Base-by-base conservation (phyloP, 1,139 yeast species). In the Maudiozyma humilis region DNA sequence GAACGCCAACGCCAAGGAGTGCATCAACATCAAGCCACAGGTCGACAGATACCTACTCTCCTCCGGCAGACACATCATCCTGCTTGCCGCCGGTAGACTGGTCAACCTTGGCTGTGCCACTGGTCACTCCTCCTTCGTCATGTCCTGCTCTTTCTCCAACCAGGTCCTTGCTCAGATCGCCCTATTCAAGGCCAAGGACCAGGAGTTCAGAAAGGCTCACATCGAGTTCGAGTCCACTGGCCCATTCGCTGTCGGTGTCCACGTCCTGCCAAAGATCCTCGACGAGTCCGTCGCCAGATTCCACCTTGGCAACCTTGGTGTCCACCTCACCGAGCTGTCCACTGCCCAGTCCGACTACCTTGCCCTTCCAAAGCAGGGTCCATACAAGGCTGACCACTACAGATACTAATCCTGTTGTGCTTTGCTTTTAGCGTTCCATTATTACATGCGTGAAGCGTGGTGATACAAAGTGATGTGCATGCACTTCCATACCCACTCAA, bases 81-180 rank as follows among this genome's bases (percentile, higher is more conserved):
- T 91, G 68, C 84, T 91, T 66, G 99, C 99, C 60, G 96, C 89
- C 74, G 99, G 99, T 75, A 89, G 99, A 79, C 83, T 91, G 67
- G 98, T 91, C 70, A 91, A 91, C 89, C 80, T 91, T 71, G 99
- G 99, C 64, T 93, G 98, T 77, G 99, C 98, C 69, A 93, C 98
- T 66, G 99, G 99, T 68, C 99, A 91, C 79, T 85, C 98, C 49
- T 88, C 97, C 44, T 91, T 91, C 68, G 98, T 91, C 68, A 91
- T 91, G 99, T 89, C 97, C 54, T 91, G 98, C 78, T 91, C 98
- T 49, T 91, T 91, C 95, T 87, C 97, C 62, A 91, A 91, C 85
- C 99, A 91, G 77, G 98, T 91, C 56, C 79, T 91, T 70, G 99
- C 99, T 62, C 99, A 91, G 79, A 89, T 93, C 65, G 99, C 98